phyloP scores from a whole-genome alignment of 495 filamentous ascomycete genomes.

The Penicillium antarcticum region DNA sequence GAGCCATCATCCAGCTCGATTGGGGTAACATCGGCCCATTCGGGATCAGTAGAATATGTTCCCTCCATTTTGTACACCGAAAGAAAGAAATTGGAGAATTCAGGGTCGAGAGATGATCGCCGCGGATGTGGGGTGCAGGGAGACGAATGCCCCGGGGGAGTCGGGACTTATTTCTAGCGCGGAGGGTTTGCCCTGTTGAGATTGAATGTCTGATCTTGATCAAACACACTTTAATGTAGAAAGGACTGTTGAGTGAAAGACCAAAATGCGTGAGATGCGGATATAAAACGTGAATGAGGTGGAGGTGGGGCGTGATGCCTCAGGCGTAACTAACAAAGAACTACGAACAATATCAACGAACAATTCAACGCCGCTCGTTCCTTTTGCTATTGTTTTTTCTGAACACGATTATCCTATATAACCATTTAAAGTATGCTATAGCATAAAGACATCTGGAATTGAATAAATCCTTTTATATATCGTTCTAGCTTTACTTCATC shows the following conservation, averaged over 20 bases:
- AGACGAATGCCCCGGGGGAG: not conserved
- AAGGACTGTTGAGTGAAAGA: not conserved
- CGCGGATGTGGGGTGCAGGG: conserved; percentile 1
- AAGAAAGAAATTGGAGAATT: not conserved
- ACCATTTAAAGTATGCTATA: too few species aligned
- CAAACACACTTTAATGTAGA: not conserved
- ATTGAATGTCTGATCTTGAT: not conserved
- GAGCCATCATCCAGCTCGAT: conserved; percentile 79
- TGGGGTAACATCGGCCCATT: conserved; percentile 80
- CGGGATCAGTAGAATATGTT: conserved; percentile 63
- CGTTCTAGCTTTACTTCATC: too few species aligned
- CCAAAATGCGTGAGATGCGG: not conserved
- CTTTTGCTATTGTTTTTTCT: conserved; percentile 9
- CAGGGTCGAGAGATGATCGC: not conserved
- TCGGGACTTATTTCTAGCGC: not conserved
- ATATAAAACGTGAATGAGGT: conserved; percentile 11
- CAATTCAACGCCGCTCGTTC: conserved; percentile 10
- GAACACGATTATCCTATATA: too few species aligned
- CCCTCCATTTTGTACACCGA: conserved; percentile 24
- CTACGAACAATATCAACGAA: conserved; percentile 14
- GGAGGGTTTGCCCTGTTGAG: not conserved
- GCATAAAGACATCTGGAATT: too few species aligned
- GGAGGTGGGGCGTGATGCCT: conserved; percentile 22
- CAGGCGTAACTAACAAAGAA: conserved; percentile 10
- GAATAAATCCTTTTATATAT: too few species aligned